Evolutionary conservation across 768 basidiomycete genomes (phyloP).

Genomic region (Serendipita sp.): DNA sequence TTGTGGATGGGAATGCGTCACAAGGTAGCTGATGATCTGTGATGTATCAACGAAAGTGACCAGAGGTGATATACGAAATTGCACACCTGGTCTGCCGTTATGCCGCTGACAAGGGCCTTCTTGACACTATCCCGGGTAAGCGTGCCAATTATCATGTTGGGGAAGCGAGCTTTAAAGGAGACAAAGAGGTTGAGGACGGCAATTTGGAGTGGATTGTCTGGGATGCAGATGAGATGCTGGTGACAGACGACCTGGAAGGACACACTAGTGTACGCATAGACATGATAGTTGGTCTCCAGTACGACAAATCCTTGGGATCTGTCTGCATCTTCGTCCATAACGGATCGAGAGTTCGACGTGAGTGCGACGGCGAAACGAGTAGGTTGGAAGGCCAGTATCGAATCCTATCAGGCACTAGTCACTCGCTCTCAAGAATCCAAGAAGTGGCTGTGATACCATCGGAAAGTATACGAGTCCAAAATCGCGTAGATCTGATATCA

Average conservation of each 20-base stretch:
- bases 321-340: conserved; percentile 49
- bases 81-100: conserved; percentile 84
- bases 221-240: background rate
- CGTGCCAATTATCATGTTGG: conserved; percentile 90
- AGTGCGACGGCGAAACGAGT: conserved; percentile 89
- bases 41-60: conserved; percentile 11
- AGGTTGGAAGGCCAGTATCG: conserved; percentile 74
- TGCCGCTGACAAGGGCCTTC: conserved; percentile 84
- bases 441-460: conserved; percentile 29
- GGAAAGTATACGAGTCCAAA: conserved; percentile 89
- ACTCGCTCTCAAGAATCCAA: background rate
- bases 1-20: conserved; percentile 90
- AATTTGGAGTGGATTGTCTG: conserved; percentile 90
- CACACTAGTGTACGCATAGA: conserved; percentile 94
- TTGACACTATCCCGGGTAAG: conserved; percentile 93
- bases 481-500: conserved; percentile 82
- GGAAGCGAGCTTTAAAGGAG: conserved; percentile 82
- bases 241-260: conserved; percentile 7
- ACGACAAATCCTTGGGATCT: conserved; percentile 79
- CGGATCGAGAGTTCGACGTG: conserved; percentile 63
- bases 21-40: conserved; percentile 90
- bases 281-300: conserved; percentile 92
- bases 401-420: conserved; percentile 27
- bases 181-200: conserved; percentile 91
- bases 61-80: conserved; percentile 7